Percentiles rank a stretch among this genome's conserved stretches.
phyloP scores from a whole-genome alignment of 2,329 filamentous ascomycete genomes.

The Coniochaeta hoffmannii region DNA sequence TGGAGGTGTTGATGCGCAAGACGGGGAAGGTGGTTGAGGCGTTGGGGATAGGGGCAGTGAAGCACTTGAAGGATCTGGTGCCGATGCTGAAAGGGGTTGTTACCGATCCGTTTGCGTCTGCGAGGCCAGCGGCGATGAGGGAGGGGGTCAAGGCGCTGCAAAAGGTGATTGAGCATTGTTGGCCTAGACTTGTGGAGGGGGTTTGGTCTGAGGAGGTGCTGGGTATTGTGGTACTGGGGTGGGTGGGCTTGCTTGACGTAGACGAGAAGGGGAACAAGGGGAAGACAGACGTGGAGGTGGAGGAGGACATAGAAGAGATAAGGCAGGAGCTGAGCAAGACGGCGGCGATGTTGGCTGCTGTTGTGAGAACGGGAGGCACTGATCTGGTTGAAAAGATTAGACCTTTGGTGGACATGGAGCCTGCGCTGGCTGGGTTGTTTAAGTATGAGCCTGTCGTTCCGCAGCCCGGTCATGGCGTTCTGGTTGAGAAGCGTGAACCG shows the following conservation, averaged over 20 bases:
- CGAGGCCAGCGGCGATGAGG: slow-evolving; percentile 44
- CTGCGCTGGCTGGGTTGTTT: slow-evolving; percentile 25
- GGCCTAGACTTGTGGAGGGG: slow-evolving; percentile 53
- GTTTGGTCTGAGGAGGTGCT: slow-evolving; percentile 58
- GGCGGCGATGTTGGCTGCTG: slow-evolving; percentile 25
- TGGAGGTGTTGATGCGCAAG: slow-evolving; percentile 46
- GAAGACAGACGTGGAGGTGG: too few relatives aligned
- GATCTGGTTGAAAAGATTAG: slow-evolving; percentile 21
- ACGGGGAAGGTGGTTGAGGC: slow-evolving; percentile 40
- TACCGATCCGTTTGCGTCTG: slow-evolving; percentile 58
- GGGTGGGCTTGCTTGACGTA: slow-evolving; percentile 46
- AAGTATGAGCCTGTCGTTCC: not conserved
- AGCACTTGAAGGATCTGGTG: slow-evolving; percentile 64
- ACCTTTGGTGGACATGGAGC: slow-evolving; percentile 28
- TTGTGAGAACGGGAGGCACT: slow-evolving; percentile 19
- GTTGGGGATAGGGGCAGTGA: slow-evolving; percentile 56
- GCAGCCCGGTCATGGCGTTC: too few relatives aligned
- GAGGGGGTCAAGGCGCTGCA: slow-evolving; percentile 47
- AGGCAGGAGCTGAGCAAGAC: slow-evolving; percentile 23
- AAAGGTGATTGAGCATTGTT: slow-evolving; percentile 53
- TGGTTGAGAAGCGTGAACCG: too few relatives aligned
- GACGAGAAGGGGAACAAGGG: slow-evolving; percentile 3
- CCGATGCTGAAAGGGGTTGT: slow-evolving; percentile 59
- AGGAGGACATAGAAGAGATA: slow-evolving; percentile 14
- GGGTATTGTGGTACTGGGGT: slow-evolving; percentile 54